A percentile compares a stretch with the other conserved stretches of the same genome.
Evolutionary conservation across 2,329 filamentous ascomycete genomes (phyloP).

Genomic region (Alternaria sp.): DNA sequence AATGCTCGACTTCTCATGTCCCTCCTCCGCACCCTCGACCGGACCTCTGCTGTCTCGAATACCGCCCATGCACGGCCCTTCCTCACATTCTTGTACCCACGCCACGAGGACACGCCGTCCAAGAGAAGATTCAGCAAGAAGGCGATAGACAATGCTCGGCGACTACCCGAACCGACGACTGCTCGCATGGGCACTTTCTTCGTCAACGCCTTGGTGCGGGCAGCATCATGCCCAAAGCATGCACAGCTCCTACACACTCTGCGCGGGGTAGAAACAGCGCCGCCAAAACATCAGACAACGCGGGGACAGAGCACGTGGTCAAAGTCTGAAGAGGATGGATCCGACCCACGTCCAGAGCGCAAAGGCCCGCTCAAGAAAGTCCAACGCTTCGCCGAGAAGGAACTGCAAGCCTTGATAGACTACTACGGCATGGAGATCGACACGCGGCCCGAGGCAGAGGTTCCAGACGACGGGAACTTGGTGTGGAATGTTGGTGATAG

Average conservation of each 20-base stretch:
- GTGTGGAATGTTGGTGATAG: conserved; percentile 44
- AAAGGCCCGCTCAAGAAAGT: conserved; percentile 33
- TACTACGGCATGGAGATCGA: conserved; percentile 52
- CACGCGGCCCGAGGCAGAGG: conserved; percentile 34
- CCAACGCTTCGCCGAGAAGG: conserved; percentile 50
- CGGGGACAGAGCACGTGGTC: conserved; percentile 28
- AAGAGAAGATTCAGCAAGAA: conserved; percentile 32
- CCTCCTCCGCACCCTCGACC: conserved; percentile 64
- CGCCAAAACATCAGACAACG: conserved; percentile 18
- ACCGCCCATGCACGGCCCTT: conserved; percentile 45
- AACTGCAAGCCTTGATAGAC: conserved; percentile 59
- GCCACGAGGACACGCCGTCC: neutral
- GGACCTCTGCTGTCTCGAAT: conserved; percentile 60
- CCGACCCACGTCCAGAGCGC: conserved; percentile 15
- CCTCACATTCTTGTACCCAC: conserved; percentile 47
- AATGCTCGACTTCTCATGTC: conserved; percentile 72
- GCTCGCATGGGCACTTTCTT: conserved; percentile 60
- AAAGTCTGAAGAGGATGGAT: conserved; percentile 12
- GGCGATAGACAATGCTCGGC: conserved; percentile 22
- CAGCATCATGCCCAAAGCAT: conserved; percentile 61
- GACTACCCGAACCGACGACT: neutral
- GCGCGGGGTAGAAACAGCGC: conserved; percentile 4
- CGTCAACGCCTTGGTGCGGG: conserved; percentile 62
- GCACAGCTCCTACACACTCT: conserved; percentile 46
- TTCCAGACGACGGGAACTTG: conserved; percentile 40